These are phyloP conservation scores for Grosmannia clavigera DNA, from an alignment of 2,329 filamentous ascomycete species.

Conservation along the genomic window DNA sequence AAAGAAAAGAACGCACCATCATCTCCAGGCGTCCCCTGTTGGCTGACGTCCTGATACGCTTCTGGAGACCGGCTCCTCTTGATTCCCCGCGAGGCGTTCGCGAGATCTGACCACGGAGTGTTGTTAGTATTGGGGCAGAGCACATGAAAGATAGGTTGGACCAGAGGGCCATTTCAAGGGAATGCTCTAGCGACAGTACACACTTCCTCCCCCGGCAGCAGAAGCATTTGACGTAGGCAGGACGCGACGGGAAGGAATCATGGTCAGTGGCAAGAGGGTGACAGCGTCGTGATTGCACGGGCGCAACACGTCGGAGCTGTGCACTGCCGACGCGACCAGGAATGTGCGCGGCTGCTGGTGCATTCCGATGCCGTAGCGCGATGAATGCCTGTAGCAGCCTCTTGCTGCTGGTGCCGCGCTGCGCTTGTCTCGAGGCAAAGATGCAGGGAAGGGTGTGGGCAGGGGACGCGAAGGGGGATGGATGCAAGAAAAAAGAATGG, in stretches of 20 bases:
- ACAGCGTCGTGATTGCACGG: too few species aligned
- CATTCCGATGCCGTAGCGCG: too few species aligned
- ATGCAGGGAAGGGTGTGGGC: too few species aligned
- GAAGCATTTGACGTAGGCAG: neutral
- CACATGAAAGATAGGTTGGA: conserved; percentile 17
- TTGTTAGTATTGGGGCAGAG: conserved; percentile 1
- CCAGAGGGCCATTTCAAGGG: conserved; percentile 4
- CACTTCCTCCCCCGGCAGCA: neutral
- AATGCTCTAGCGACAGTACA: neutral
- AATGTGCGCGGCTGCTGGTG: too few species aligned
- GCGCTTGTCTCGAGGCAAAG: too few species aligned
- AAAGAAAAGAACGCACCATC: conserved; percentile 49
- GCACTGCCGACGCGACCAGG: neutral
- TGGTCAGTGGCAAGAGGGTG: neutral
- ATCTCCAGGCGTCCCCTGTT: conserved; percentile 48
- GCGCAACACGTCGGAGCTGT: neutral
- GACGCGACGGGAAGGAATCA: neutral
- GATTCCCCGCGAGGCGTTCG: conserved; percentile 42
- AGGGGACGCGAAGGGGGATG: neutral
- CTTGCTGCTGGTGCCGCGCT: too few species aligned
- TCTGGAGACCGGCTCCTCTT: conserved; percentile 74
- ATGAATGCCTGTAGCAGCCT: too few species aligned
- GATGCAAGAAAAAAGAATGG: neutral
- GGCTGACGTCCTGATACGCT: conserved; percentile 41
- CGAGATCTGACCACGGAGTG: conserved; percentile 8